A percentile compares a stretch with the other conserved stretches of the same genome.
phyloP scores from a whole-genome alignment of 352 stramenopile genomes.

The Globisporangium megalacanthum region DNA sequence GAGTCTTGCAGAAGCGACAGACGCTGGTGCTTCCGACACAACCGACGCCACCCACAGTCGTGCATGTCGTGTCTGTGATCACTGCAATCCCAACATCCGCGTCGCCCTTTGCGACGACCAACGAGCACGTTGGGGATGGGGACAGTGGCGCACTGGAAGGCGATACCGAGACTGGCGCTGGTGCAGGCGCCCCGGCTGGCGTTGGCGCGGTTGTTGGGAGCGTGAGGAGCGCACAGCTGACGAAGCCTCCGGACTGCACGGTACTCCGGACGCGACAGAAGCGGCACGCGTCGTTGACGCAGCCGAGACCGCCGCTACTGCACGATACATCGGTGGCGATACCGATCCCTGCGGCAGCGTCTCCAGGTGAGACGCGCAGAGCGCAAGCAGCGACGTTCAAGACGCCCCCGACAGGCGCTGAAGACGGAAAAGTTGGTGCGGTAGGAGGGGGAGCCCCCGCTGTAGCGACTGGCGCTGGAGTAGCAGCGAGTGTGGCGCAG shows the following conservation, averaged over 20 bases:
- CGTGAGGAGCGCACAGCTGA: constrained; percentile 17
- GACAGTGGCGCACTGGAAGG: not conserved
- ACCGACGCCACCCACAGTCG: constrained; percentile 17
- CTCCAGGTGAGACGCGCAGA: constrained; percentile 2
- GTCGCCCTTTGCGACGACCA: constrained; percentile 10
- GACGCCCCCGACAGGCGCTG: not conserved
- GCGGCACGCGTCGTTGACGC: constrained; percentile 14
- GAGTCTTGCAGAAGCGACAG: constrained; percentile 34
- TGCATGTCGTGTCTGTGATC: constrained; percentile 19
- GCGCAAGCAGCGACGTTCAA: constrained; percentile 1
- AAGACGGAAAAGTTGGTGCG: not conserved
- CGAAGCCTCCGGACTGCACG: constrained; percentile 20
- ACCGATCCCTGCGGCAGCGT: constrained; percentile 11
- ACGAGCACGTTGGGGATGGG: not conserved
- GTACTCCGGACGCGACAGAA: constrained; percentile 37
- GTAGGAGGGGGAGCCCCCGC: not conserved
- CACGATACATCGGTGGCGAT: constrained; percentile 14
- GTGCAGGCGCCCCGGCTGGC: not conserved
- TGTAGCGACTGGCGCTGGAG: not conserved
- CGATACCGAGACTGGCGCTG: not conserved
- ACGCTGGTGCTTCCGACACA: constrained; percentile 23
- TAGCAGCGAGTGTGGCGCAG: not conserved
- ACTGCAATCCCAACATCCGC: constrained; percentile 24
- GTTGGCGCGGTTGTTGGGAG: too few relatives aligned
- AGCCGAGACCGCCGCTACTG: constrained; percentile 8